Percentiles rank a stretch among this genome's conserved stretches.
Conservation (phyloP, 108 stramenopile species). For the Mediolabrus comicus region DNA sequence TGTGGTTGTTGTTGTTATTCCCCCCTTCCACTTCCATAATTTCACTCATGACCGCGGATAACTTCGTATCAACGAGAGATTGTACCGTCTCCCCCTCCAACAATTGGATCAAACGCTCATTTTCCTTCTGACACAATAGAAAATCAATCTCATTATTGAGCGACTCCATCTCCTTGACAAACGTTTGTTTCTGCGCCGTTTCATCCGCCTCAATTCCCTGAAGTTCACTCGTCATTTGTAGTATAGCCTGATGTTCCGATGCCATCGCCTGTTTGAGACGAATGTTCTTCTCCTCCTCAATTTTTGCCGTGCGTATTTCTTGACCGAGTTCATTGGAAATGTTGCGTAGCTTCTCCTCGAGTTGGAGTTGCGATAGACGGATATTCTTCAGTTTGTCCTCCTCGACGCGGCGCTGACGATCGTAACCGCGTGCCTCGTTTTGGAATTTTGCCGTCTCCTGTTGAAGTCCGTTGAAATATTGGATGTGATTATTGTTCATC, state of each 20-base stretch:
- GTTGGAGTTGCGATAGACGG: constrained; percentile 13
- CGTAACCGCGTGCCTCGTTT: constrained; percentile 21
- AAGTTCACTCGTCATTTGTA: constrained; percentile 37
- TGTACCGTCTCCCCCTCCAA: constrained; percentile 24
- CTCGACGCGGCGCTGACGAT: constrained; percentile 31
- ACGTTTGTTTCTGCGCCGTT: constrained; percentile 27
- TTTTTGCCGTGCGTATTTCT: constrained; percentile 27
- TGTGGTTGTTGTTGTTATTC: background rate
- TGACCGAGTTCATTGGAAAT: constrained; percentile 28
- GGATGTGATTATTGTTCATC: constrained; percentile 20
- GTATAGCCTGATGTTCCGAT: constrained; percentile 24
- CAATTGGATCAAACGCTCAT: constrained; percentile 13
- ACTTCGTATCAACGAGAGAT: constrained; percentile 29
- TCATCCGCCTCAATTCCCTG: constrained; percentile 39
- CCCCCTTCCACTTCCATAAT: background rate
- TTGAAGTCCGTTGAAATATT: constrained; percentile 33
- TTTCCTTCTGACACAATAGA: constrained; percentile 18
- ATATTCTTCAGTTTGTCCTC: constrained; percentile 14
- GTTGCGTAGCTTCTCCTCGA: constrained; percentile 17
- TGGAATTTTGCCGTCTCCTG: constrained; percentile 17
- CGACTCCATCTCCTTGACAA: constrained; percentile 43
- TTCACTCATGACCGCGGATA: background rate
- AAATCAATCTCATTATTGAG: constrained; percentile 33
- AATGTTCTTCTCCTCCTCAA: constrained; percentile 9
- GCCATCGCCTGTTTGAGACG: constrained; percentile 18